Base-by-base conservation (phyloP, 768 basidiomycete species). In the Lactarius pseudohatsudake region DNA sequence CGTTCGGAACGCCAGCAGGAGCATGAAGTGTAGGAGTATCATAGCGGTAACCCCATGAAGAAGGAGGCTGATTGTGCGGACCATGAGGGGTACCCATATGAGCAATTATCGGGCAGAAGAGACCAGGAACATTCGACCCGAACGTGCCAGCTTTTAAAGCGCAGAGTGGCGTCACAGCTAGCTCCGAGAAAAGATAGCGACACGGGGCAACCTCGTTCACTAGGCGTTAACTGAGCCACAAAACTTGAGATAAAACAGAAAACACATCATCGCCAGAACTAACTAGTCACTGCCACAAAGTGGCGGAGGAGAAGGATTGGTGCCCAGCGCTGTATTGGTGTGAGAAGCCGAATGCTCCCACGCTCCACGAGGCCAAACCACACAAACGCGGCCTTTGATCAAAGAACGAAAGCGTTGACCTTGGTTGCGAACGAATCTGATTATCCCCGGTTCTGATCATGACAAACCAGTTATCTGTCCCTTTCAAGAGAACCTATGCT, bases 401-500 rank as follows among this genome's bases (percentile, higher is more conserved):
- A 26, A 53, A 50, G 11, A 15, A 38, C 11, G 36, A 26, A 15
- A 4, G 22, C 26, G 22, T 53, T 40, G n/a, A 28, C 26, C n/a
- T 47, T 28, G 28, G 34, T 43, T 38, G 15, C 40, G 32, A 59
- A 55, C 40, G 22, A 59, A 59, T 47, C 53, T 30, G 26, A 16
- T 28, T 32, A 16, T 18, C 9, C 57, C 2, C 34, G 50, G 13
- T 13, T 53, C 50, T 53, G 50, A 53, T 10, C 13, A 93, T 94
- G 92, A 81, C 92, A 59, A 94, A 94, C 75, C 86, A 91, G 61
- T 81, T 94, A 57, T 74, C 79, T 4, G 77, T 95, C 53, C 91
- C 92, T 0, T 85, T 86, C 82, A 94, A 94, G 78, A 85, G 79
- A 74, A 85, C 90, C 0, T 85, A 84, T 64, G 74, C 79, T 1